Conservation (phyloP, 2,329 filamentous ascomycete species). For the Neofusicoccum laricinum region DNA sequence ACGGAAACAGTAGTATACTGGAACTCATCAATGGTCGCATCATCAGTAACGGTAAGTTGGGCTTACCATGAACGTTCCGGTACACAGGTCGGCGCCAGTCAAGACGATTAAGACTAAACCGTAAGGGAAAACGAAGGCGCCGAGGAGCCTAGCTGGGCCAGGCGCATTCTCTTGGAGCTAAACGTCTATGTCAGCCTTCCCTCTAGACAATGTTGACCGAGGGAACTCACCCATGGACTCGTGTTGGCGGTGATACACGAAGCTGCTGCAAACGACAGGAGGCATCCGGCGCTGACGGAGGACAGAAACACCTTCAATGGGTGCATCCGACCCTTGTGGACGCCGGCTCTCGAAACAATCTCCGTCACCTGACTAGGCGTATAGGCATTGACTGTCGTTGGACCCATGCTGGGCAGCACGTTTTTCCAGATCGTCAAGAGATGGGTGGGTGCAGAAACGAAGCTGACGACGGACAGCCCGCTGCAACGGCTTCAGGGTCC, state of each 20-base stretch:
- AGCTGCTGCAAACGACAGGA: conserved; percentile 46
- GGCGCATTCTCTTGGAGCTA: conserved; percentile 15
- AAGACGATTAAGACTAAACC: conserved; percentile 13
- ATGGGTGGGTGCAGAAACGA: no score
- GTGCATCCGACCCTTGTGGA: conserved; percentile 52
- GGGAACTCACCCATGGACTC: not conserved
- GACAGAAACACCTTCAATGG: conserved; percentile 54
- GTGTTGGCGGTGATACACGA: conserved; percentile 14
- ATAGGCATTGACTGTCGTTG: conserved; percentile 35
- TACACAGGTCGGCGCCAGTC: conserved; percentile 15
- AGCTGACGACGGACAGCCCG: not conserved
- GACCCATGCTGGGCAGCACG: not conserved
- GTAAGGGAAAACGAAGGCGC: conserved; percentile 12
- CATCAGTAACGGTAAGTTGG: no score
- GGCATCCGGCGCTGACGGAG: conserved; percentile 50
- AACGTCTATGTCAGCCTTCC: not conserved
- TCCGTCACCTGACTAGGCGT: conserved; percentile 51
- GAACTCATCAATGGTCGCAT: not conserved
- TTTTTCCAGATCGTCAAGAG: not conserved
- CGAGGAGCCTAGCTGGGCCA: conserved; percentile 1
- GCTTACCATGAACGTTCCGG: conserved; percentile 13
- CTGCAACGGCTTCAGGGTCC: not conserved
- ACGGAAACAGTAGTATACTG: conserved; percentile 19
- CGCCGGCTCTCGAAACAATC: conserved; percentile 49
- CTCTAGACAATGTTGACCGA: no score